Evolutionary conservation across 2,329 filamentous ascomycete genomes (phyloP).

Genomic region (Trichophyton equinum): DNA sequence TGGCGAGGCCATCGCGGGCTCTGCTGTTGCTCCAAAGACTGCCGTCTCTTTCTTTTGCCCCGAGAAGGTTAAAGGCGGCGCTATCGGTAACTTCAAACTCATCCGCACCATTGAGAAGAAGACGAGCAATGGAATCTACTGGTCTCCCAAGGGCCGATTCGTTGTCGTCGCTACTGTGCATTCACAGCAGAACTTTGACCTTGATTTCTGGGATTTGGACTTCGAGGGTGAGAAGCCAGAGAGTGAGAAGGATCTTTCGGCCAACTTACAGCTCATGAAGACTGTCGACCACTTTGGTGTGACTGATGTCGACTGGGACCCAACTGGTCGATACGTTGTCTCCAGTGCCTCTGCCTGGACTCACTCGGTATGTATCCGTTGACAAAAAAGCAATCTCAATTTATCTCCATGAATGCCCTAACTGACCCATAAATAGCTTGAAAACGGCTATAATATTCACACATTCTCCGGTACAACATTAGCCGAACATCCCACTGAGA

Average conservation of each 20-base stretch:
- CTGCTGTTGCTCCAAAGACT: slow-evolving; percentile 74
- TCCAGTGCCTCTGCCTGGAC: slow-evolving; percentile 94
- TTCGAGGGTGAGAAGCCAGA: slow-evolving; percentile 95
- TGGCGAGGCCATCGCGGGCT: slow-evolving; percentile 63
- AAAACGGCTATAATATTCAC: slow-evolving; percentile 97
- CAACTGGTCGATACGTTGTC: slow-evolving; percentile 85
- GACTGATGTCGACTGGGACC: slow-evolving; percentile 96
- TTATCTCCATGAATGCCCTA: slow-evolving; percentile 5
- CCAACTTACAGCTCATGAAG: slow-evolving; percentile 91
- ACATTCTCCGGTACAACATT: slow-evolving; percentile 86
- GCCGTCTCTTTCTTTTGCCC: slow-evolving; percentile 92
- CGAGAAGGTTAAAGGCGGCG: slow-evolving; percentile 75
- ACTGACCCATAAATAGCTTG: slow-evolving; percentile 55
- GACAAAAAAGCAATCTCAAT: background rate
- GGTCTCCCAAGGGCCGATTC: slow-evolving; percentile 90
- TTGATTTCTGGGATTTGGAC: slow-evolving; percentile 96
- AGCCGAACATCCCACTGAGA: slow-evolving; percentile 82
- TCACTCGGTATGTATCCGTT: slow-evolving; percentile 58
- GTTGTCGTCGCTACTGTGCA: slow-evolving; percentile 87
- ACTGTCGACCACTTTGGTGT: slow-evolving; percentile 92
- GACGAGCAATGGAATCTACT: slow-evolving; percentile 99
- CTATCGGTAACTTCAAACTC: slow-evolving; percentile 88
- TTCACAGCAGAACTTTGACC: slow-evolving; percentile 84
- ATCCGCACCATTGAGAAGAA: slow-evolving; percentile 95
- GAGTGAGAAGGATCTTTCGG: slow-evolving; percentile 82